These are phyloP conservation scores for Penicillium paradoxum DNA, from an alignment of 495 filamentous ascomycete genomes.

Conservation along the genomic window DNA sequence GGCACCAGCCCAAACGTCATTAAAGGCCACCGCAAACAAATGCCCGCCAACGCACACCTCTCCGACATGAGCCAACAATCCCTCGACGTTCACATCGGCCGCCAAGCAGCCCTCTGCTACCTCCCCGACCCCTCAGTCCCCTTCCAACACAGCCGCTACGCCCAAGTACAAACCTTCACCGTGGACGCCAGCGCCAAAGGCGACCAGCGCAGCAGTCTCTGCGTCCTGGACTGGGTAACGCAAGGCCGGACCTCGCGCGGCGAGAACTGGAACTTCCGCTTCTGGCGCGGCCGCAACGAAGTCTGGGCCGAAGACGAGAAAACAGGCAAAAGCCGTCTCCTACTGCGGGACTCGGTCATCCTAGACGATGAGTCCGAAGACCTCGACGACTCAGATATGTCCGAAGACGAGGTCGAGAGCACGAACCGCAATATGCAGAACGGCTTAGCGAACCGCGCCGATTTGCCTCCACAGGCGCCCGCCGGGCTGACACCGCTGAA, in stretches of 20 bases:
- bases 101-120: constrained; percentile 69
- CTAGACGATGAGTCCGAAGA: constrained; percentile 50
- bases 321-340: constrained; percentile 48
- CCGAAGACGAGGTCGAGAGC: constrained; percentile 27
- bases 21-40: constrained; percentile 27
- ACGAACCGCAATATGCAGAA: constrained; percentile 9
- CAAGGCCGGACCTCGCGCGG: constrained; percentile 80
- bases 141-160: constrained; percentile 72
- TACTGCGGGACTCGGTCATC: constrained; percentile 78
- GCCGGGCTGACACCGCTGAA: constrained; percentile 23
- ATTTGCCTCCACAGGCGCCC: constrained; percentile 3
- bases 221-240: constrained; percentile 88
- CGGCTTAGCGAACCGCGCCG: constrained; percentile 3
- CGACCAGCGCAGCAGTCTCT: constrained; percentile 51
- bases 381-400: constrained; percentile 14
- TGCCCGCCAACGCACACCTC: constrained; percentile 20
- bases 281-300: constrained; percentile 81
- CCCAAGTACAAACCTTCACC: constrained; percentile 73
- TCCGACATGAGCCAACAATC: constrained; percentile 61
- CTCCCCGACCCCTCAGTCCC: constrained; percentile 95
- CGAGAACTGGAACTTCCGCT: constrained; percentile 79
- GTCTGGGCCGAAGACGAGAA: constrained; percentile 56
- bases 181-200: constrained; percentile 51
- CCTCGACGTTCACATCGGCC: constrained; percentile 56
- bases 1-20: constrained; percentile 19